Evolutionary conservation across 148 eudicot genomes (phyloP), one percentile per base, ranked within the genome.

Genomic region (Fagopyrum esculentum): DNA sequence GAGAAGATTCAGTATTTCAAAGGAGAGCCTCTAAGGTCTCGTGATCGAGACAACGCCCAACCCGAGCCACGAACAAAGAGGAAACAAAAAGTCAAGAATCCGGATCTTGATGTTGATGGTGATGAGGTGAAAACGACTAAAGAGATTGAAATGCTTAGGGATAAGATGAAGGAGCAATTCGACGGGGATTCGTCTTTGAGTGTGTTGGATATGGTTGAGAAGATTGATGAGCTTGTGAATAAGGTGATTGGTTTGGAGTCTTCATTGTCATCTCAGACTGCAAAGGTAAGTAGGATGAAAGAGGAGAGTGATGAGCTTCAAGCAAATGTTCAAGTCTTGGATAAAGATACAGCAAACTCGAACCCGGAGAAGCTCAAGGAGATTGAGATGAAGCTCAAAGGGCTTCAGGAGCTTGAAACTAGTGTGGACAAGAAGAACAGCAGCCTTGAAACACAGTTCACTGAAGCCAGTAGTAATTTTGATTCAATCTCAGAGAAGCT

Each of bases 191-290:
- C 80, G 26, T 75, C 66, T 78, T 76, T 86, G 43, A 82, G 83
- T 2, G 94, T 92, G 54, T 72, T 87, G n/a, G 87, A 84, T 74
- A 75, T 95, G 85, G 93, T 89, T 17, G 97, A 90, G 78, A 95
- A 88, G 80, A 86, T 95, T 6, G 94, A 95, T 74, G 90, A 92
- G 83, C 93, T 95, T 72, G 99, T 95, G 44, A 87, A 81, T 77
- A 91, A 88, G 83, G 96, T 92, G 77, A 88, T 92, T 45, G 85
- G 76, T 80, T 76, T 92, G 73, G 92, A 92, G 78, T 86, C 87
- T 43, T 77, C 91, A 6, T 91, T 95, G 56, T 85, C 92, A 45
- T 87, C 94, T 66, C 99, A 95, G 82, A 87, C 90, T 46, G 91
- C 89, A 54, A 80, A 89, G 55, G 86, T 88, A 22, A 82, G 89